These are phyloP conservation scores for Fusarium tupiense DNA, from an alignment of 2,329 filamentous ascomycete genomes.

Conservation along the genomic window DNA sequence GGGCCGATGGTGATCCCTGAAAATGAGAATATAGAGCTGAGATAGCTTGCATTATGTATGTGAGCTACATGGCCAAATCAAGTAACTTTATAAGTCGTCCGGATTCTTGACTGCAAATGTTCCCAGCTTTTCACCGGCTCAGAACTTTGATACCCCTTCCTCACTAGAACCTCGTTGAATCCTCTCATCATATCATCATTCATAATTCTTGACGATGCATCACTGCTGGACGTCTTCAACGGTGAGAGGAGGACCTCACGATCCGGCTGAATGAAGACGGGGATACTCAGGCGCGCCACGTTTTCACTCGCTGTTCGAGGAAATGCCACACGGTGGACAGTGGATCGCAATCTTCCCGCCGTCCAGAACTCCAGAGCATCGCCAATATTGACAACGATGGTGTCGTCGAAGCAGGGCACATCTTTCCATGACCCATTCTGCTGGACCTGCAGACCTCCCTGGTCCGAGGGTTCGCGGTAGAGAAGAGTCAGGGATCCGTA, in stretches of 20 bases:
- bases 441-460: not conserved
- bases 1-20: not conserved
- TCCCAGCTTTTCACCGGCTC: not conserved
- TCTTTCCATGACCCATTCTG: not conserved
- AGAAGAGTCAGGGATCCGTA: not conserved
- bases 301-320: not conserved
- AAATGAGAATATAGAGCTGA: fast-evolving
- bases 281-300: not conserved
- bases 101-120: not conserved
- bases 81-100: not conserved
- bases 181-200: not conserved
- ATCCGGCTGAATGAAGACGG: not conserved
- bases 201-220: not conserved
- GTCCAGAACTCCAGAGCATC: not conserved
- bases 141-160: not conserved
- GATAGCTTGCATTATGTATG: not conserved
- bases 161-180: not conserved
- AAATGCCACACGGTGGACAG: not conserved
- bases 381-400: not conserved
- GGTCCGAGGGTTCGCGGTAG: not conserved
- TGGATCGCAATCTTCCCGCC: not conserved
- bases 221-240: not conserved
- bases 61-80: not conserved
- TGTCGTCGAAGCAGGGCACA: not conserved
- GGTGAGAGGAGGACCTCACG: not conserved